These are phyloP conservation scores for Phytopythium helicoides DNA, from an alignment of 352 stramenopile species.

Conservation along the genomic window DNA sequence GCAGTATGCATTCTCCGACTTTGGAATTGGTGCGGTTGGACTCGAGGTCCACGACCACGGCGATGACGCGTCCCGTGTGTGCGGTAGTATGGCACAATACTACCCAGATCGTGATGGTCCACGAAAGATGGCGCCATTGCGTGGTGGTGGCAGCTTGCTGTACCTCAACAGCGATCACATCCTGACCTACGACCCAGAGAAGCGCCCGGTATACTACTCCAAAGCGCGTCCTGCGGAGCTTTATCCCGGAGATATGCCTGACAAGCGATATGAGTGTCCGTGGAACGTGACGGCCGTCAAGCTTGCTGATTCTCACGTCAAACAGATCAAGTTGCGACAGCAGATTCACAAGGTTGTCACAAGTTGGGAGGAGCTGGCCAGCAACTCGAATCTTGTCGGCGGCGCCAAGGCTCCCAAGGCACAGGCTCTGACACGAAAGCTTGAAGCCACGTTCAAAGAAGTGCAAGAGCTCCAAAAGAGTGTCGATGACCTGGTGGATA, in stretches of 20 bases:
- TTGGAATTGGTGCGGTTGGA: conserved; percentile 51
- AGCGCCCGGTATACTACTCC: conserved; percentile 46
- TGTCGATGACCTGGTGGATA: conserved; percentile 13
- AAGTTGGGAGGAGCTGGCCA: conserved; percentile 12
- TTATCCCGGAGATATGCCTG: conserved; percentile 36
- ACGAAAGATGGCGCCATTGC: conserved; percentile 1
- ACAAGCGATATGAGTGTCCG: conserved; percentile 48
- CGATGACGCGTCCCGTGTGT: conserved; percentile 36
- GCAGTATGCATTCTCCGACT: conserved; percentile 66
- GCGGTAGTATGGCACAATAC: conserved; percentile 57
- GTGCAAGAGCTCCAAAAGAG: conserved; percentile 3
- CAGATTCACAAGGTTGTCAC: conserved; percentile 38
- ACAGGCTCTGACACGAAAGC: conserved; percentile 7
- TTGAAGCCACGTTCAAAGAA: neutral
- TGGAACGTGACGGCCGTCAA: conserved; percentile 46
- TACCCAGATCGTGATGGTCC: conserved; percentile 32
- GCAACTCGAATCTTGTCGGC: neutral
- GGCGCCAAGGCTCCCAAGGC: conserved; percentile 21
- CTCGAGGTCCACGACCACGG: conserved; percentile 31
- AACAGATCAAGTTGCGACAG: conserved; percentile 41
- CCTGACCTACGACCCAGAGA: conserved; percentile 35
- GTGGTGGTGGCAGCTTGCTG: conserved; percentile 21
- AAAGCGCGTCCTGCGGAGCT: conserved; percentile 43
- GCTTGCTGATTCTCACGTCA: conserved; percentile 33
- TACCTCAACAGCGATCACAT: conserved; percentile 78